Percentiles rank a stretch among this genome's conserved stretches.
Conservation (phyloP, 176 grass and related monocot genomes). For the maize (Zea mays) region DNA sequence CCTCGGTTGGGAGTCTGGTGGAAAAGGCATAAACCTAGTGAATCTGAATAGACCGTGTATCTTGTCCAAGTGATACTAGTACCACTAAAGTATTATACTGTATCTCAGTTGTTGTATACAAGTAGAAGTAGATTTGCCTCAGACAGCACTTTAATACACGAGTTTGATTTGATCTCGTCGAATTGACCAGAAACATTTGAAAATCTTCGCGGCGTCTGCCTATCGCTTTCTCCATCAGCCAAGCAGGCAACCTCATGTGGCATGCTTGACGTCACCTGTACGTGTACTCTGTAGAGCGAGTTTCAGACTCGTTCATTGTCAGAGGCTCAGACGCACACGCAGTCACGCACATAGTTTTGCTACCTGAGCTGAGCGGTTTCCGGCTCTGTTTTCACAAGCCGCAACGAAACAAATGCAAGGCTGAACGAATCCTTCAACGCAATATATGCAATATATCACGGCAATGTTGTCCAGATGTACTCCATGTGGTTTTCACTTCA, state of each 20-base stretch:
- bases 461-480: background rate
- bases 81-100: background rate
- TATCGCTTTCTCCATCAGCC: background rate
- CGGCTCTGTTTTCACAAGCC: background rate
- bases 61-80: background rate
- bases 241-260: background rate
- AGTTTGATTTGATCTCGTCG: background rate
- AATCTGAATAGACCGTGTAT: too few relatives aligned
- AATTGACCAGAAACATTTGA: background rate
- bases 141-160: background rate
- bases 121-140: background rate
- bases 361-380: slow-evolving; percentile 5
- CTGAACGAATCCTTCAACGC: background rate
- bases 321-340: background rate
- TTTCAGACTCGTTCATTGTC: background rate
- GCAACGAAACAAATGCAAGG: background rate
- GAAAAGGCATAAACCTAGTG: too few relatives aligned
- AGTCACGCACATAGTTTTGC: slow-evolving; percentile 17
- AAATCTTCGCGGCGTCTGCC: background rate
- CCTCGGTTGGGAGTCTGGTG: too few relatives aligned
- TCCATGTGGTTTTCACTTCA: background rate
- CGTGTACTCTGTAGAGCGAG: background rate
- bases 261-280: background rate
- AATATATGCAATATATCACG: too few relatives aligned
- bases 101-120: background rate